These are phyloP conservation scores for Cucumis melo DNA, from an alignment of 306 rosid species.

Conservation along the genomic window DNA sequence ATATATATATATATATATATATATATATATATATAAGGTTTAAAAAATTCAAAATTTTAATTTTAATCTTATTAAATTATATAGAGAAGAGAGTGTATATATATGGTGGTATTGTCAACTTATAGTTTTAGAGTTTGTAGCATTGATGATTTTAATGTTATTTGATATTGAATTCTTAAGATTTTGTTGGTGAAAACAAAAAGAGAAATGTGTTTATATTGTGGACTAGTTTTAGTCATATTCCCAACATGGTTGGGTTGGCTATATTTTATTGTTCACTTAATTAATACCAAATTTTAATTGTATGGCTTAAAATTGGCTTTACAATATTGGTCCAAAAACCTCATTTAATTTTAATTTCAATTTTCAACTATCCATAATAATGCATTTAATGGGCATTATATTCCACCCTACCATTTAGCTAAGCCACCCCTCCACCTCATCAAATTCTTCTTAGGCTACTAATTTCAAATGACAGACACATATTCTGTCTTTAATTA, in stretches of 20 bases:
- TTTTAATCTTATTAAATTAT: no score
- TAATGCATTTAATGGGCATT: background rate
- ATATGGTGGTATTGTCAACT: no score
- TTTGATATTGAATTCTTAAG: no score
- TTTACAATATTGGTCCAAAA: background rate
- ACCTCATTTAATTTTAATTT: background rate
- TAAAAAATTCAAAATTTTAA: no score
- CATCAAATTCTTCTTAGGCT: background rate
- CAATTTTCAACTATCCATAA: background rate
- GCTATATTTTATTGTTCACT: background rate
- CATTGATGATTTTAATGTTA: no score
- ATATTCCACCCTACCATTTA: no score
- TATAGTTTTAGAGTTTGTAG: background rate
- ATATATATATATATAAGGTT: no score
- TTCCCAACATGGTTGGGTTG: no score
- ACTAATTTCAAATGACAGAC: no score
- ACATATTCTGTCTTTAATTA: no score
- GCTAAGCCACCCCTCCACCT: background rate
- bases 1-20: no score
- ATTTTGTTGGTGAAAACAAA: background rate
- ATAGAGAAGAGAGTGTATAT: no score
- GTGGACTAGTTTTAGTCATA: background rate
- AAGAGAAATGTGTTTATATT: background rate
- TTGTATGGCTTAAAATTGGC: background rate
- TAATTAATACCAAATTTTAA: background rate